Evolutionary conservation across 2,329 filamentous ascomycete species (phyloP).

Genomic region (Penicillium sp.): DNA sequence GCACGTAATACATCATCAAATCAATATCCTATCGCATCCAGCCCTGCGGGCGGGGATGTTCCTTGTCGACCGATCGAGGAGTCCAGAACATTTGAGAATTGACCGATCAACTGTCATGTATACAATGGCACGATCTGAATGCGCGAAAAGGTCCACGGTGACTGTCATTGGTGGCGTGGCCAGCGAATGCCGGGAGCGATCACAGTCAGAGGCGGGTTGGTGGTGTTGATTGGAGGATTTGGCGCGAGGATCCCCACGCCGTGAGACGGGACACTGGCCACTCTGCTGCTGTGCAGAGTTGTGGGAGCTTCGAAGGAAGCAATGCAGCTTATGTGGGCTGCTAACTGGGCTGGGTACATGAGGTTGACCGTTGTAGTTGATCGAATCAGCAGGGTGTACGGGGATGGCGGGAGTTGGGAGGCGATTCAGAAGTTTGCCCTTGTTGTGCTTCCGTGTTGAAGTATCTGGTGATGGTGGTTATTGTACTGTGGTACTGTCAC

Average conservation of each 20-base stretch:
- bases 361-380: not conserved
- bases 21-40: not conserved
- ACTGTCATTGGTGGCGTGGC: conserved; percentile 20
- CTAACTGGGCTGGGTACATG: not conserved
- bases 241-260: conserved; percentile 18
- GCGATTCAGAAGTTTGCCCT: not conserved
- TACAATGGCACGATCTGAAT: conserved; percentile 3
- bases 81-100: not conserved
- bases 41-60: conserved; percentile 1
- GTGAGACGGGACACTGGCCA: conserved; percentile 8
- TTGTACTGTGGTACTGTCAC: not conserved
- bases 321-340: not conserved
- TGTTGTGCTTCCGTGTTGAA: not conserved
- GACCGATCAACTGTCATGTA: conserved; percentile 14
- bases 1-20: not conserved
- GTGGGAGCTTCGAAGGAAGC: not conserved
- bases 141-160: conserved; percentile 15
- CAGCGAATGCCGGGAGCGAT: conserved; percentile 24
- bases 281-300: not conserved
- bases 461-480: not conserved
- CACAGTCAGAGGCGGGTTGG: conserved; percentile 21
- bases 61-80: not conserved
- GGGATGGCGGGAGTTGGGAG: conserved; percentile 2
- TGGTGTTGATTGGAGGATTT: conserved; percentile 26
- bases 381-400: not conserved